Percentiles rank a stretch among this genome's conserved stretches.
These are phyloP conservation scores for Fusarium kyushuense DNA, from an alignment of 2,329 filamentous ascomycete genomes.

Conservation along the genomic window DNA sequence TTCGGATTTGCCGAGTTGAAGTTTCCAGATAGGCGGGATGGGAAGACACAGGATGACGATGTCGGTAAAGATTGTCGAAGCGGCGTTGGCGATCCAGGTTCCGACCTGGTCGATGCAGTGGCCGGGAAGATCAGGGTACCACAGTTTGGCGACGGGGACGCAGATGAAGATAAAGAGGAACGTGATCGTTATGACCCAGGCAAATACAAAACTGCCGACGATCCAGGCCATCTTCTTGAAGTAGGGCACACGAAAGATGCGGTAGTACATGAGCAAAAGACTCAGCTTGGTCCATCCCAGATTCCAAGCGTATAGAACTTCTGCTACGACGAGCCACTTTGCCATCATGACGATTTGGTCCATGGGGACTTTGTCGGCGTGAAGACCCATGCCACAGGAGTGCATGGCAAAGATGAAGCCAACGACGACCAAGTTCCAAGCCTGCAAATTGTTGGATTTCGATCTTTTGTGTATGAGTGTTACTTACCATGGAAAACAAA, in stretches of 20 bases:
- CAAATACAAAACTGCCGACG: conserved; percentile 58
- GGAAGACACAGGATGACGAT: conserved; percentile 60
- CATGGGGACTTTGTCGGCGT: conserved; percentile 55
- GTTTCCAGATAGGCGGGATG: conserved; percentile 59
- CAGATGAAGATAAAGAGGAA: conserved; percentile 66
- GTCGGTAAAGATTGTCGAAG: conserved; percentile 61
- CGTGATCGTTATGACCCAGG: conserved; percentile 62
- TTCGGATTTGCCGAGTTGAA: conserved; percentile 56
- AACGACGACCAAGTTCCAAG: conserved; percentile 58
- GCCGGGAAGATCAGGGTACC: conserved; percentile 60
- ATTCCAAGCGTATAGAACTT: conserved; percentile 62
- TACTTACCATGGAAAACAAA: conserved; percentile 60
- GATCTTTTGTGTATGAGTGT: no score
- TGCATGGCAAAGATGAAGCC: conserved; percentile 64
- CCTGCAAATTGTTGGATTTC: conserved; percentile 41
- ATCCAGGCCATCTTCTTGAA: conserved; percentile 58
- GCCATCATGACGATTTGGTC: conserved; percentile 58
- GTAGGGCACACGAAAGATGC: conserved; percentile 61
- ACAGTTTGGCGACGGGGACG: conserved; percentile 62
- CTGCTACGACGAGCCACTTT: conserved; percentile 61
- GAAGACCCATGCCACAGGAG: conserved; percentile 60
- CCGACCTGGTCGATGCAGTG: conserved; percentile 63
- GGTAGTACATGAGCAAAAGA: conserved; percentile 65
- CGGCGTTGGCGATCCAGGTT: conserved; percentile 63
- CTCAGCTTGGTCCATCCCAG: conserved; percentile 63